Percentiles rank a stretch among this genome's conserved stretches.
Conservation (phyloP, 768 basidiomycete species). For the Omphalotus guepiniiformis region DNA sequence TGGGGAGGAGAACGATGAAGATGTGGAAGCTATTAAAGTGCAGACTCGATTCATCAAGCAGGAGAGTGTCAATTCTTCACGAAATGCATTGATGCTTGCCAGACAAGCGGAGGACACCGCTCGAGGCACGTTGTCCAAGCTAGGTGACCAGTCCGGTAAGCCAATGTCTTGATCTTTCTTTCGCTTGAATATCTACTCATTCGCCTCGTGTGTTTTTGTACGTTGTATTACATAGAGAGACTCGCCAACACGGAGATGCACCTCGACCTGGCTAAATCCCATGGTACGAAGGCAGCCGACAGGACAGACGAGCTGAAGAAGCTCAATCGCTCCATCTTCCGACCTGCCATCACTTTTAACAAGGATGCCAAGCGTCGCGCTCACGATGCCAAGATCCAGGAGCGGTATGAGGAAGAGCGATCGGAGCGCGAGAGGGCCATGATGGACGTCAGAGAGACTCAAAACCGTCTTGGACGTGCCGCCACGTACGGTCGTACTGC, state of each 20-base stretch:
- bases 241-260: conserved; percentile 74
- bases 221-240: conserved; percentile 35
- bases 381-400: conserved; percentile 61
- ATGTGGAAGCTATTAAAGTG: conserved; percentile 74
- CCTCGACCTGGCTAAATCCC: conserved; percentile 74
- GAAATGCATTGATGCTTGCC: conserved; percentile 72
- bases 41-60: conserved; percentile 67
- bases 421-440: conserved; percentile 60
- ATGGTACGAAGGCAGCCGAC: conserved; percentile 86
- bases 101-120: conserved; percentile 79
- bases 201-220: not conserved
- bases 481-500: conserved; percentile 22
- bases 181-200: not conserved
- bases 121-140: conserved; percentile 54
- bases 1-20: conserved; percentile 56
- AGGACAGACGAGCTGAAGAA: conserved; percentile 91
- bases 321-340: conserved; percentile 93
- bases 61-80: conserved; percentile 63
- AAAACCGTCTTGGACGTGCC: conserved; percentile 58
- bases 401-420: conserved; percentile 66
- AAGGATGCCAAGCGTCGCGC: conserved; percentile 74
- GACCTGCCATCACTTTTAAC: conserved; percentile 88
- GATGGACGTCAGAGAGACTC: conserved; percentile 63
- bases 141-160: conserved; percentile 75
- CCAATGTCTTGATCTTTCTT: no score